phyloP scores from a whole-genome alignment of 768 basidiomycete genomes.

The Mrakia gelida region DNA sequence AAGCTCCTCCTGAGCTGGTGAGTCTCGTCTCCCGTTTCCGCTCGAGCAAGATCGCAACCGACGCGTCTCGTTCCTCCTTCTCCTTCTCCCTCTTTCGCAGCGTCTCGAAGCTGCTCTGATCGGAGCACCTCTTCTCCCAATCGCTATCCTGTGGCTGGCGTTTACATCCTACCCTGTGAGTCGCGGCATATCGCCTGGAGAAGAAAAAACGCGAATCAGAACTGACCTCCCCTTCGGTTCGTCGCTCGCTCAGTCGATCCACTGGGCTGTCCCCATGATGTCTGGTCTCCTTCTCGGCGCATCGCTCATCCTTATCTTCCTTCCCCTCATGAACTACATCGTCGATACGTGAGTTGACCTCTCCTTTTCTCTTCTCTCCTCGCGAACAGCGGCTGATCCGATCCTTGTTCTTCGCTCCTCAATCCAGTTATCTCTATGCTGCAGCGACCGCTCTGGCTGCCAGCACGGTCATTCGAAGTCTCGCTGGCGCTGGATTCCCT shows the following conservation, averaged over 20 bases:
- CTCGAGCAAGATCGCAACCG: background rate
- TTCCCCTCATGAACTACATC: conserved; percentile 42
- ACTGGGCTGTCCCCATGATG: conserved; percentile 43
- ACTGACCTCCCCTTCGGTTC: background rate
- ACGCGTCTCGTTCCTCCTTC: background rate
- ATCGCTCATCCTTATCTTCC: conserved; percentile 41
- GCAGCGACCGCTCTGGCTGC: conserved; percentile 48
- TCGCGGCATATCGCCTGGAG: no score
- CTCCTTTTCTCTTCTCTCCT: background rate
- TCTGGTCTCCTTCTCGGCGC: conserved; percentile 40
- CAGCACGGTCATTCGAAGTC: conserved; percentile 41
- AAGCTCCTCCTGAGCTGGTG: conserved; percentile 36
- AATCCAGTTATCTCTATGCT: conserved; percentile 41
- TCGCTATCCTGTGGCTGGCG: conserved; percentile 21
- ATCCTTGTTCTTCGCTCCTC: background rate
- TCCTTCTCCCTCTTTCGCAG: background rate
- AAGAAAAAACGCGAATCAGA: no score
- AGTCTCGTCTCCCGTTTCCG: background rate
- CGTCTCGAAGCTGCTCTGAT: conserved; percentile 6
- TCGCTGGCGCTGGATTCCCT: conserved; percentile 42
- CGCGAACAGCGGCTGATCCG: background rate
- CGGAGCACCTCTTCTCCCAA: conserved; percentile 14
- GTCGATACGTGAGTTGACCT: background rate
- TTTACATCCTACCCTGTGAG: conserved; percentile 22
- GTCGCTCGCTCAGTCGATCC: conserved; percentile 32